A percentile compares a stretch with the other conserved stretches of the same genome.
phyloP scores from a whole-genome alignment of 768 basidiomycete genomes.

The Mycena maculata region DNA sequence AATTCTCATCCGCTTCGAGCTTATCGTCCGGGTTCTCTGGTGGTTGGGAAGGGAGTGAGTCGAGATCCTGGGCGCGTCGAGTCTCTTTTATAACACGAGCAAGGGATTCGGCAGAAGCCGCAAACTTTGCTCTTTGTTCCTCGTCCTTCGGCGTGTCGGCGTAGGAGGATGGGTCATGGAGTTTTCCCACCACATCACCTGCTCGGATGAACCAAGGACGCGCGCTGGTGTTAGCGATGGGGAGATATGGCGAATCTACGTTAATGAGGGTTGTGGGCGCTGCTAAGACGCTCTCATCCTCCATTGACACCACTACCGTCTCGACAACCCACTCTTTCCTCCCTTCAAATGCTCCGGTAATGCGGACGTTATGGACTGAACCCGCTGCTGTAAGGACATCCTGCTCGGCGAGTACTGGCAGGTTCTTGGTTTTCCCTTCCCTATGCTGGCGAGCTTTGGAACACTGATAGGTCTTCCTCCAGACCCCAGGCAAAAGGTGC shows the following conservation, averaged over 20 bases:
- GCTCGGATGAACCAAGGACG: conserved; percentile 25
- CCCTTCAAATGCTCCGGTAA: conserved; percentile 5
- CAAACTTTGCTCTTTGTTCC: background rate
- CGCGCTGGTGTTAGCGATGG: conserved; percentile 32
- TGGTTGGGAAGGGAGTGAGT: background rate
- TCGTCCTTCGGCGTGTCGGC: background rate
- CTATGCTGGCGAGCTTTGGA: background rate
- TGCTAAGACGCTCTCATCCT: conserved; percentile 3
- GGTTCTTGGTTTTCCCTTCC: background rate
- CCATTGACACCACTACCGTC: conserved; percentile 5
- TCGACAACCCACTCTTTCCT: conserved; percentile 29
- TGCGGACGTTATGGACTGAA: background rate
- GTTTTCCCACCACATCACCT: conserved; percentile 28
- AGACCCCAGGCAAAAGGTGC: background rate
- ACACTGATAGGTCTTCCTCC: background rate
- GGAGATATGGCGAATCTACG: conserved; percentile 6
- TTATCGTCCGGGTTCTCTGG: background rate
- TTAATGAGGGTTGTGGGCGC: conserved; percentile 28
- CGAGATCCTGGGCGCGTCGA: background rate
- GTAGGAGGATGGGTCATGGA: background rate
- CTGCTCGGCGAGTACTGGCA: conserved; percentile 3
- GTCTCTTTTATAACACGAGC: background rate
- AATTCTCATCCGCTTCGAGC: background rate
- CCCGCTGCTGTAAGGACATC: conserved; percentile 6
- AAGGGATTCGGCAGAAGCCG: background rate